A percentile compares a stretch with the other conserved stretches of the same genome.
Evolutionary conservation across 2,329 filamentous ascomycete species (phyloP).

Genomic region (Aspergillus sp.): DNA sequence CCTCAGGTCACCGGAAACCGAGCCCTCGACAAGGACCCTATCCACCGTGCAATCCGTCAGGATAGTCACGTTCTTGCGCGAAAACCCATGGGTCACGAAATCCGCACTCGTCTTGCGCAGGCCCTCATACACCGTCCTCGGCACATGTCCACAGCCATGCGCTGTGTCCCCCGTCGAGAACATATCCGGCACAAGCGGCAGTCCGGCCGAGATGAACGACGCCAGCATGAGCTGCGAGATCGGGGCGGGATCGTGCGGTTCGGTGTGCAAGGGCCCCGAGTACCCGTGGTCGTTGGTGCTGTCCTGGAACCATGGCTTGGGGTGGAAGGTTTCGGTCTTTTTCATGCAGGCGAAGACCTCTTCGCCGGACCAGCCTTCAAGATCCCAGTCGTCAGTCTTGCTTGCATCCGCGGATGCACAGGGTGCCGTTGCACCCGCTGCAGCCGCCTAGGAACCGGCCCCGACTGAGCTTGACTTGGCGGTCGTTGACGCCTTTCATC

Average conservation of each 20-base stretch:
- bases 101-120: slow-evolving; percentile 48
- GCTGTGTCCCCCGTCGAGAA: slow-evolving; percentile 47
- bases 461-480: slow-evolving; percentile 36
- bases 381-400: slow-evolving; percentile 48
- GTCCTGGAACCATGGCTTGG: slow-evolving; percentile 50
- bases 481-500: slow-evolving; percentile 33
- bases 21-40: slow-evolving; percentile 42
- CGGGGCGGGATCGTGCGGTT: slow-evolving; percentile 51
- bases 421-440: slow-evolving; percentile 38
- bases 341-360: slow-evolving; percentile 51
- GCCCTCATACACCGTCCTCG: slow-evolving; percentile 47
- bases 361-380: slow-evolving; percentile 48
- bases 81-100: slow-evolving; percentile 41
- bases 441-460: slow-evolving; percentile 38
- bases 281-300: slow-evolving; percentile 43
- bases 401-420: slow-evolving; percentile 36
- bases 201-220: slow-evolving; percentile 47
- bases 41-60: slow-evolving; percentile 45
- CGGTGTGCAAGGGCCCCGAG: slow-evolving; percentile 46
- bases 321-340: slow-evolving; percentile 53
- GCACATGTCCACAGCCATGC: slow-evolving; percentile 49
- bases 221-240: slow-evolving; percentile 50
- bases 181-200: slow-evolving; percentile 52
- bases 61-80: slow-evolving; percentile 42
- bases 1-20: slow-evolving; percentile 23